These are phyloP conservation scores for Leccinum sublutescens DNA, from an alignment of 768 basidiomycete species.

Conservation along the genomic window DNA sequence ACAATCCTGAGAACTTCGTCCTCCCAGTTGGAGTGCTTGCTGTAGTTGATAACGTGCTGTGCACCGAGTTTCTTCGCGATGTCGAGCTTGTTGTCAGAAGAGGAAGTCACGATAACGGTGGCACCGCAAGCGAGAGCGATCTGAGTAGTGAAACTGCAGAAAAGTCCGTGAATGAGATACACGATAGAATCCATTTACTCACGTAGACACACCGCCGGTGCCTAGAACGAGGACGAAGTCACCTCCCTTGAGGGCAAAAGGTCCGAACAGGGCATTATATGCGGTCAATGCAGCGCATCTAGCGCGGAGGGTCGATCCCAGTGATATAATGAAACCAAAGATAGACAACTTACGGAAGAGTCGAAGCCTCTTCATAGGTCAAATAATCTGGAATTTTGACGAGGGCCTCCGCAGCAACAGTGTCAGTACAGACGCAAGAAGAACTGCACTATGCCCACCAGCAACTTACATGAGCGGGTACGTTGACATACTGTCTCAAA, in stretches of 20 bases:
- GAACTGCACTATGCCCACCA: neutral
- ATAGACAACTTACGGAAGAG: constrained; percentile 46
- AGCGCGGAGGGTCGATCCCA: neutral
- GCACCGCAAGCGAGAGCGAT: constrained; percentile 63
- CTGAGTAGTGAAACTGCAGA: constrained; percentile 52
- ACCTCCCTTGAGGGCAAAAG: constrained; percentile 51
- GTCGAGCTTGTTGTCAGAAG: constrained; percentile 61
- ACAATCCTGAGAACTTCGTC: constrained; percentile 29
- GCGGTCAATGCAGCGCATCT: constrained; percentile 64
- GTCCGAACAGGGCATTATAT: constrained; percentile 56
- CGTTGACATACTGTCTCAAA: constrained; percentile 52
- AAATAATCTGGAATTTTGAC: constrained; percentile 55
- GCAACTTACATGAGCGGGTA: constrained; percentile 42
- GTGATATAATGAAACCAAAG: too few species aligned
- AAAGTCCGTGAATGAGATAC: neutral
- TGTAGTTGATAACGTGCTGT: constrained; percentile 62
- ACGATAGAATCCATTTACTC: constrained; percentile 6
- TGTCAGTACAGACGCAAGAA: neutral
- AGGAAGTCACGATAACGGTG: constrained; percentile 64
- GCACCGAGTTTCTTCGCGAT: constrained; percentile 51
- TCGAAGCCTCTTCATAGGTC: constrained; percentile 62
- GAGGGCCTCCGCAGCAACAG: constrained; percentile 36
- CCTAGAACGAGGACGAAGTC: constrained; percentile 57
- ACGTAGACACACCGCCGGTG: constrained; percentile 58
- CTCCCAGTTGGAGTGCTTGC: constrained; percentile 56